Evolutionary conservation across 805 yeast species (phyloP).

Genomic region (Schizosaccharomyces lindneri): DNA sequence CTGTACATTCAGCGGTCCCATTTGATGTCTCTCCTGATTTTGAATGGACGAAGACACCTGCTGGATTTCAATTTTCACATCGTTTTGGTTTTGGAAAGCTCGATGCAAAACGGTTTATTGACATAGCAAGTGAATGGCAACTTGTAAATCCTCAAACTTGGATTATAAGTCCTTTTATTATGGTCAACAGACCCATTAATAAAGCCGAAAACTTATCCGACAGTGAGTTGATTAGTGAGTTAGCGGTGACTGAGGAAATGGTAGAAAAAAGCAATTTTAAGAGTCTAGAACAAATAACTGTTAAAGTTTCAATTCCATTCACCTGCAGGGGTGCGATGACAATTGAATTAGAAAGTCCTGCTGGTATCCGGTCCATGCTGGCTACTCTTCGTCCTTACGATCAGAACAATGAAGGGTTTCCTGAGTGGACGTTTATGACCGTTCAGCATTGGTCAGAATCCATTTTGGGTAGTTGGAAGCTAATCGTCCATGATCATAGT

Average conservation of each 20-base stretch:
- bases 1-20: slow-evolving; percentile 44
- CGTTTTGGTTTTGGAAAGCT: slow-evolving; percentile 78
- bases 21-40: slow-evolving; percentile 36
- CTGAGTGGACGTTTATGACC: slow-evolving; percentile 76
- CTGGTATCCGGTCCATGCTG: slow-evolving; percentile 45
- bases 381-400: slow-evolving; percentile 48
- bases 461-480: slow-evolving; percentile 61
- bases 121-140: slow-evolving; percentile 47
- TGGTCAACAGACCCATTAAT: slow-evolving; percentile 14
- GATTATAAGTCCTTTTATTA: slow-evolving; percentile 26
- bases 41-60: slow-evolving; percentile 46
- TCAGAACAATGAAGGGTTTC: slow-evolving; percentile 29
- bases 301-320: slow-evolving; percentile 46
- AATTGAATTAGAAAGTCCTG: slow-evolving; percentile 46
- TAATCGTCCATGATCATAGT: slow-evolving; percentile 26
- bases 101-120: slow-evolving; percentile 56
- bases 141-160: slow-evolving; percentile 84
- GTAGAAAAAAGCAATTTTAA: slow-evolving; percentile 35
- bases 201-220: slow-evolving; percentile 8
- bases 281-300: slow-evolving; percentile 63
- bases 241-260: slow-evolving; percentile 24
- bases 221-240: slow-evolving; percentile 15
- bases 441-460: slow-evolving; percentile 95
- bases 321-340: slow-evolving; percentile 43
- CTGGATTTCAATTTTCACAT: slow-evolving; percentile 52